Percentiles rank a stretch among this genome's conserved stretches.
phyloP scores from a whole-genome alignment of 2,329 filamentous ascomycete species.

The Acarospora socialis region DNA sequence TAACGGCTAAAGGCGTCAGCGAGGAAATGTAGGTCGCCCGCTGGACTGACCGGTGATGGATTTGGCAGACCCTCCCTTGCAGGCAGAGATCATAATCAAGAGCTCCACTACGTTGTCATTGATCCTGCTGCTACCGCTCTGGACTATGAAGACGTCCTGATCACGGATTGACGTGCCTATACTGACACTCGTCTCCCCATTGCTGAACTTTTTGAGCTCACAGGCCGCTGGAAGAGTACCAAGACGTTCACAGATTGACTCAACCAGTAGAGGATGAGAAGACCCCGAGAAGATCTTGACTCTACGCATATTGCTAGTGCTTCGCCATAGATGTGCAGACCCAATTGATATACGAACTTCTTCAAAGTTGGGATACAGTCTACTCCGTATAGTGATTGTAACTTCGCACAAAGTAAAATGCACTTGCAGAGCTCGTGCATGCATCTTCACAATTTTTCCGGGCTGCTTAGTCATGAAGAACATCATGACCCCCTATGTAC shows the following conservation, averaged over 20 bases:
- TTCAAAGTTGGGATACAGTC: too few species aligned
- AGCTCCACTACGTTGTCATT: constrained; percentile 99
- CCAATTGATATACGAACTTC: too few species aligned
- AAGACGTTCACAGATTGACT: constrained; percentile 51
- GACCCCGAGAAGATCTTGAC: constrained; percentile 54
- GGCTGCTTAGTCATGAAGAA: too few species aligned
- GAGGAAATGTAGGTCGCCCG: constrained; percentile 6
- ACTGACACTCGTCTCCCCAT: constrained; percentile 56
- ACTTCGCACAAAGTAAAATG: too few species aligned
- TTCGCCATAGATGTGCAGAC: too few species aligned
- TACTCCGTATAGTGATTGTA: too few species aligned
- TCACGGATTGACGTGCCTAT: constrained; percentile 67
- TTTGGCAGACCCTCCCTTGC: constrained; percentile 93
- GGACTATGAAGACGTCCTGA: constrained; percentile 97
- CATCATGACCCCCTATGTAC: too few species aligned
- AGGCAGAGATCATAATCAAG: constrained; percentile 97
- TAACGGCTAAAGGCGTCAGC: constrained; percentile 24
- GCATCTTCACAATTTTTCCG: too few species aligned
- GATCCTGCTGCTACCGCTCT: constrained; percentile 89
- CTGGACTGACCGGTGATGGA: constrained; percentile 70
- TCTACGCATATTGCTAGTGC: constrained; percentile 49
- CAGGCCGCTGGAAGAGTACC: constrained; percentile 46
- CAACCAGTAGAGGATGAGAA: constrained; percentile 49
- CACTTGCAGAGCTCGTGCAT: too few species aligned
- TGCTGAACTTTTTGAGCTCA: constrained; percentile 51